Conservation (phyloP, 768 basidiomycete genomes). For the Porpolomopsis calyptriformis region DNA sequence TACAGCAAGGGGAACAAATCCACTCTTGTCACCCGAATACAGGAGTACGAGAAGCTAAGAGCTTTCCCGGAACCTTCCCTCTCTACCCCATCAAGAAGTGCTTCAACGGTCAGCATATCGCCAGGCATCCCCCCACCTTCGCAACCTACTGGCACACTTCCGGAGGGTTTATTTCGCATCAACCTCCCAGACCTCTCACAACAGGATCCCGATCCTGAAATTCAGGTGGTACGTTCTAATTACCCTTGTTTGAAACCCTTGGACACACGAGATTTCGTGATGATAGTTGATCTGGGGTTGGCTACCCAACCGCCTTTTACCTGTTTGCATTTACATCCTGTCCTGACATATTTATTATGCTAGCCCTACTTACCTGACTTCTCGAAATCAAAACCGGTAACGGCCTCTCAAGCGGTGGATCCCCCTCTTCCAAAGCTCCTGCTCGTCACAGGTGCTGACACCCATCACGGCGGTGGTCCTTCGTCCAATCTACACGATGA, state of each 20-base stretch:
- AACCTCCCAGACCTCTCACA: conserved; percentile 46
- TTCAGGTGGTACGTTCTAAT: conserved; percentile 48
- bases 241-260: neutral
- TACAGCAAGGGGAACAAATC: conserved; percentile 51
- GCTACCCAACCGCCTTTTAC: neutral
- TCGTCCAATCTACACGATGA: conserved; percentile 19
- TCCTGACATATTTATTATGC: conserved; percentile 7
- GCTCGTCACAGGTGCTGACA: conserved; percentile 17
- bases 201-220: conserved; percentile 30
- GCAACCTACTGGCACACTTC: conserved; percentile 15
- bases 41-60: conserved; percentile 34
- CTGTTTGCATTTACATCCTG: conserved; percentile 1
- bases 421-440: conserved; percentile 19
- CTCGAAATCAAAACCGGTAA: conserved; percentile 15
- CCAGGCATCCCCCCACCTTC: conserved; percentile 34
- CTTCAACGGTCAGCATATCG: conserved; percentile 22
- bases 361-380: conserved; percentile 48
- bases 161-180: conserved; percentile 34
- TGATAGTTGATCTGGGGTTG: too few relatives aligned
- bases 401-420: conserved; percentile 7
- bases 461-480: conserved; percentile 13
- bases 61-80: conserved; percentile 12
- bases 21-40: conserved; percentile 41
- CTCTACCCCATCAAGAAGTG: conserved; percentile 14
- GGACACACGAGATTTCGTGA: too few relatives aligned